Evolutionary conservation across 176 grass and related monocot genomes (phyloP), one percentile per base, ranked within the genome.

Genomic region (Chrysopogon serrulatus): DNA sequence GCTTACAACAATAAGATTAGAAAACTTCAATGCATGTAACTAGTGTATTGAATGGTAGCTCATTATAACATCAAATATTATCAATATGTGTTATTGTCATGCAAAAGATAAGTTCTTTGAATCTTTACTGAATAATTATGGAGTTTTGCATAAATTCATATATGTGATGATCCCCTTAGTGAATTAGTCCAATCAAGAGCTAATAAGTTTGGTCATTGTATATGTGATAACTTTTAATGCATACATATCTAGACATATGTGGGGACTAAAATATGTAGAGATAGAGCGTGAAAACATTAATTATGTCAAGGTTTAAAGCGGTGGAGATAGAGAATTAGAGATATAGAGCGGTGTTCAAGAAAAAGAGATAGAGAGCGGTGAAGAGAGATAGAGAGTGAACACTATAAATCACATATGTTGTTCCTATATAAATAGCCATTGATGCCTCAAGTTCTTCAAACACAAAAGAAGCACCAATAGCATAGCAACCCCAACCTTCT

Each of bases 351-450:
- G 28, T 33, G 15, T n/a, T n/a, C n/a, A n/a, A n/a, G n/a, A n/a
- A n/a, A n/a, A n/a, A 21, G 10, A 40, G 19, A 32, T 16, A 48
- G 12, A 45, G 41, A 73, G 8, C 45, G 15, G 28, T 33, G 15
- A 5, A 16, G 68, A 57, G 10, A 42, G 11, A 74, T 21, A 45
- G 14, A 71, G 10, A 40, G 34, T 0, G 17, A 23, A 74, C 28
- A 23, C 19, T 2, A 53, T 3, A 26, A 23, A 41, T 26, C 23
- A 10, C 23, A 10, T 17, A 37, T 8, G 13, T 77, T 28, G 4
- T 40, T 61, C 14, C 14, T 61, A 6, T 77, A 77, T 85, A 85
- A 85, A 78, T 72, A 79, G 65, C 23, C 13, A 26, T 7, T 3
- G 23, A 27, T 54, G 2, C 31, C 12, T 36, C 32, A 16, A 24